phyloP scores from a whole-genome alignment of 2,329 filamentous ascomycete species.

The Elsinoe australis region DNA sequence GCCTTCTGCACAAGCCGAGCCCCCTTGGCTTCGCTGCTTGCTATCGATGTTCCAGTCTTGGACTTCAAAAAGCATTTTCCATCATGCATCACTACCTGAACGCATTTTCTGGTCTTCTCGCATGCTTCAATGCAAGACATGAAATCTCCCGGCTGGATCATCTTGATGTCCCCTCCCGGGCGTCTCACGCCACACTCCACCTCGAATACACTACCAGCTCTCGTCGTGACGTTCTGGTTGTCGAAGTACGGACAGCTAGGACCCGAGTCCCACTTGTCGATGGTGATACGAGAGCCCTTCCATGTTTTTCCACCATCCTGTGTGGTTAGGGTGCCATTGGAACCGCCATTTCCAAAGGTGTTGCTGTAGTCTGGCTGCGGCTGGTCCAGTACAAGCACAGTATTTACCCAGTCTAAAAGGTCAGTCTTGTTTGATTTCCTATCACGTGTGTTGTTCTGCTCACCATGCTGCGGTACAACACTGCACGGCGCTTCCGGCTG shows the following conservation, averaged over 20 bases:
- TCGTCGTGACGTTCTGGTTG: conserved; percentile 3
- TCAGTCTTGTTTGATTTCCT: neutral
- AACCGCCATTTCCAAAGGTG: conserved; percentile 9
- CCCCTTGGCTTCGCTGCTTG: neutral
- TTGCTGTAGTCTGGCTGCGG: conserved; percentile 33
- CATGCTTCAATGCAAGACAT: conserved; percentile 2
- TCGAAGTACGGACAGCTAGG: conserved; percentile 7
- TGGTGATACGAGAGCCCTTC: neutral
- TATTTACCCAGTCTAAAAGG: conserved; percentile 14
- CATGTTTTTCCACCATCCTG: conserved; percentile 4
- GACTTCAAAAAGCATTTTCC: conserved; percentile 6
- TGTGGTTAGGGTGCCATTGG: conserved; percentile 15
- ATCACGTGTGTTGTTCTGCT: conserved; percentile 29
- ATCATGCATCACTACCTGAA: neutral
- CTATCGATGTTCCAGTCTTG: neutral
- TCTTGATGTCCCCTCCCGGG: neutral
- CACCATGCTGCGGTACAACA: conserved; percentile 38
- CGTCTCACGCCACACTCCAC: neutral
- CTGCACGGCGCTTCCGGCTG: conserved; percentile 36
- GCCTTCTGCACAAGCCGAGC: neutral
- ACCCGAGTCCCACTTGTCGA: neutral
- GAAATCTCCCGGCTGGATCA: conserved; percentile 4
- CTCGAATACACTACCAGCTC: neutral
- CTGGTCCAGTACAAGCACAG: conserved; percentile 21
- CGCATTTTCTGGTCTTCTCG: neutral